These are phyloP conservation scores for Cystoisospora suis DNA, from an alignment of 169 alveolate genomes.

Conservation along the genomic window DNA sequence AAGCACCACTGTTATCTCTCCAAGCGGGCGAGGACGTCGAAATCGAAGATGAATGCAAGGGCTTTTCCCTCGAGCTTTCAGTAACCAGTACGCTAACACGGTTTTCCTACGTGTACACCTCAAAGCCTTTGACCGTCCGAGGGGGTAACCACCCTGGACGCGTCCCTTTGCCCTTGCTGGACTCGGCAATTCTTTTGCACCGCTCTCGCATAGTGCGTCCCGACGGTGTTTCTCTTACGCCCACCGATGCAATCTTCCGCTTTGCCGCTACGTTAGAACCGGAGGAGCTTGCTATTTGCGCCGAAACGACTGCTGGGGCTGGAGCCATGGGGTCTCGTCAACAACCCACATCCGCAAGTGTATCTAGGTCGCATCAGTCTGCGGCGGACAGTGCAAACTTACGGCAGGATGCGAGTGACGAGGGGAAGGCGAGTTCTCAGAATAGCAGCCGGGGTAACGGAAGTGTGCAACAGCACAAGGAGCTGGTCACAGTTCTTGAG, in stretches of 20 bases:
- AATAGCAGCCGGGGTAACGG: too few species aligned
- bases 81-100: conserved; percentile 33
- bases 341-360: too few species aligned
- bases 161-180: not conserved
- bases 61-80: conserved; percentile 44
- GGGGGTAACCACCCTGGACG: not conserved
- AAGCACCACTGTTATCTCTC: not conserved
- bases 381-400: too few species aligned
- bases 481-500: not conserved
- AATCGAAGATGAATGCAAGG: conserved; percentile 38
- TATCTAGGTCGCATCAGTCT: too few species aligned
- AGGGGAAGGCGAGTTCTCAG: too few species aligned
- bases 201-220: not conserved
- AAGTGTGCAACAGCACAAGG: too few species aligned
- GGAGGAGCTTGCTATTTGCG: not conserved
- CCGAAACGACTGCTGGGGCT: conserved; percentile 3
- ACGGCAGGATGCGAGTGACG: too few species aligned
- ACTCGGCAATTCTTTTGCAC: not conserved
- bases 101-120: conserved; percentile 41
- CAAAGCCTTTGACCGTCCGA: conserved; percentile 55
- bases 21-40: conserved; percentile 52
- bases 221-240: not conserved
- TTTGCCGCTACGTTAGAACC: conserved; percentile 12
- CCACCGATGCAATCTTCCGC: conserved; percentile 4
- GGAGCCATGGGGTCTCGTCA: too few species aligned